phyloP scores from a whole-genome alignment of 129 eudicot species.

The Saussurea involucrata region DNA sequence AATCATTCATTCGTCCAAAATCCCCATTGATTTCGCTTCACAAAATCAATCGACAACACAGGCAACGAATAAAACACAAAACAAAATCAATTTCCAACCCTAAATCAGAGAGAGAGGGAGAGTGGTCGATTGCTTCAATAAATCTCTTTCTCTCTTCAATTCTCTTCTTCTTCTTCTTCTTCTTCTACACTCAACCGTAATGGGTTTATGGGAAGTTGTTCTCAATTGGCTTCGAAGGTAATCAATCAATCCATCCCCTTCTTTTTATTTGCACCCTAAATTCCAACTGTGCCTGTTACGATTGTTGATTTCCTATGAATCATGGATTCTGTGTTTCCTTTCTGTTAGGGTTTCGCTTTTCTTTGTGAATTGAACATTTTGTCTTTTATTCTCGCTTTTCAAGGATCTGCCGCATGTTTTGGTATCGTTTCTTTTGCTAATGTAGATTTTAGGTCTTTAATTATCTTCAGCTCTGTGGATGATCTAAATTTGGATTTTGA shows the following conservation, averaged over 20 bases:
- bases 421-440: background rate
- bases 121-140: background rate
- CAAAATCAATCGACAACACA: background rate
- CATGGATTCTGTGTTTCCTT: background rate
- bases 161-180: constrained; percentile 4
- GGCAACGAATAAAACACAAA: background rate
- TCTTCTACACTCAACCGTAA: constrained; percentile 5
- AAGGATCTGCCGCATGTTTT: background rate
- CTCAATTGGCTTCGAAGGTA: constrained; percentile 19
- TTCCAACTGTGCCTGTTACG: too few relatives aligned
- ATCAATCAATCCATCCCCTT: background rate
- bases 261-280: background rate
- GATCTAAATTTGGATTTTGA: background rate
- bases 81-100: background rate
- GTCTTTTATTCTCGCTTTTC: background rate
- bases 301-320: background rate
- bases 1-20: background rate
- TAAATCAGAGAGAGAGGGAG: background rate
- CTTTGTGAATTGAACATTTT: background rate
- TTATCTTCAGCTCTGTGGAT: background rate
- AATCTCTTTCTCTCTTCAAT: background rate
- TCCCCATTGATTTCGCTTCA: constrained; percentile 1
- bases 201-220: constrained; percentile 13
- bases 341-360: background rate
- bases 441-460: background rate